Base-by-base conservation (phyloP, 2,329 filamentous ascomycete genomes). In the Scedosporium minutisporum region DNA sequence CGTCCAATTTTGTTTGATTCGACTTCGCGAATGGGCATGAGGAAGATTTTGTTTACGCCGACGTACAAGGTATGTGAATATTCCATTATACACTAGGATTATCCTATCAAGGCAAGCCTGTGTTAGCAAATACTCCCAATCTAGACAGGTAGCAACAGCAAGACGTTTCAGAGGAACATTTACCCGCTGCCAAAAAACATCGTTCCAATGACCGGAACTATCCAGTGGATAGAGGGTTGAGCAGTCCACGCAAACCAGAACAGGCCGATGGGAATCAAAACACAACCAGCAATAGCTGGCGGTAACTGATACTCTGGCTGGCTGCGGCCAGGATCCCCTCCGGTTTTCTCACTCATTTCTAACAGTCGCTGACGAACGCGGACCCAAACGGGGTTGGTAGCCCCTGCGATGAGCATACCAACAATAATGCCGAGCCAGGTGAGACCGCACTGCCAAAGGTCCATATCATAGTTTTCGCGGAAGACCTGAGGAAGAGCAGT, bases 231-330 rank as follows among this genome's bases (percentile, higher is more conserved):
- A 67, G 74, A 82, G 2, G 86, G 74, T 72, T 87, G 93, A 14
- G 89, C 88, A 4, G 90, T 92, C 89, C 91, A 96, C 7, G 86
- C 91, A 75, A 96, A 96, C 76, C 90, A 89, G 73, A 97, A 96
- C 16, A 97, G 76, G 6, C 91, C 90, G 63, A 89, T 78, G 4
- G 92, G 90, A 38, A 95, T 90, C 9, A 96, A 75, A 55, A 91
- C 74, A 0, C 87, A 87, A n/a, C 93, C 93, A 6, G 81, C 72
- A 60, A 93, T 88, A 21, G 87, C 84, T 41, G 90, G 86, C 6
- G 91, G 89, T 41, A 97, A 82, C 65, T 91, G 86, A 76, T 89
- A 96, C 76, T 97, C 93, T 7, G 93, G 93, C 78, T 96, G 91
- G 64, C 86, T 88, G 58, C 82, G 78, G 5, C 82, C 84, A 62